Percentiles rank a stretch among this genome's conserved stretches.
These are phyloP conservation scores for Penicillium roqueforti DNA, from an alignment of 495 filamentous ascomycete species.

Conservation along the genomic window DNA sequence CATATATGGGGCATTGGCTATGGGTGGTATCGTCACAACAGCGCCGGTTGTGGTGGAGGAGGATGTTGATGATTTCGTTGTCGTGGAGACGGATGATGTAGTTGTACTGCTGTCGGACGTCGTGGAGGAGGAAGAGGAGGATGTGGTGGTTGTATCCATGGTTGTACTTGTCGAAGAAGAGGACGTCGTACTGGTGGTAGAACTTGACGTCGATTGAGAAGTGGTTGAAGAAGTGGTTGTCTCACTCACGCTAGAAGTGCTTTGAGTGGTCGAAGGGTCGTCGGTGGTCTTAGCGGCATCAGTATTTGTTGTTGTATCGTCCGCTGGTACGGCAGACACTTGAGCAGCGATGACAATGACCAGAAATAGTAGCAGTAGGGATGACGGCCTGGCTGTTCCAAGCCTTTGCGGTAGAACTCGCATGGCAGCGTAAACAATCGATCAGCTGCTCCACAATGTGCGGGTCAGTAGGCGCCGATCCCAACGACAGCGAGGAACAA, in stretches of 20 bases:
- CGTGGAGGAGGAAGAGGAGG: slow-evolving; percentile 23
- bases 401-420: slow-evolving; percentile 22
- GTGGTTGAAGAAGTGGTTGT: slow-evolving; percentile 16
- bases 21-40: slow-evolving; percentile 70
- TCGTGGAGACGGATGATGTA: slow-evolving; percentile 25
- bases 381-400: slow-evolving; percentile 23
- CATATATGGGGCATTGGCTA: slow-evolving; percentile 87
- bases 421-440: slow-evolving; percentile 24
- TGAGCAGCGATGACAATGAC: slow-evolving; percentile 22
- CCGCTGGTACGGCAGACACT: slow-evolving; percentile 21
- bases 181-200: slow-evolving; percentile 15
- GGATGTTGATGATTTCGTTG: slow-evolving; percentile 25
- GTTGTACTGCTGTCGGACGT: slow-evolving; percentile 12
- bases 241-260: slow-evolving; percentile 18
- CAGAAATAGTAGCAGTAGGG: slow-evolving; percentile 22
- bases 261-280: slow-evolving; percentile 28
- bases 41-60: slow-evolving; percentile 30
- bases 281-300: slow-evolving; percentile 27
- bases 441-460: slow-evolving; percentile 21
- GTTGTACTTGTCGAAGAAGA: slow-evolving; percentile 21
- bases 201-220: slow-evolving; percentile 14
- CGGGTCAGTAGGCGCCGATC: slow-evolving; percentile 26
- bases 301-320: slow-evolving; percentile 15
- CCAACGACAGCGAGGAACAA: slow-evolving; percentile 7
- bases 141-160: slow-evolving; percentile 26